phyloP scores from a whole-genome alignment of 192 early-diverging fungal species.

The Backusella liffmaniae region DNA sequence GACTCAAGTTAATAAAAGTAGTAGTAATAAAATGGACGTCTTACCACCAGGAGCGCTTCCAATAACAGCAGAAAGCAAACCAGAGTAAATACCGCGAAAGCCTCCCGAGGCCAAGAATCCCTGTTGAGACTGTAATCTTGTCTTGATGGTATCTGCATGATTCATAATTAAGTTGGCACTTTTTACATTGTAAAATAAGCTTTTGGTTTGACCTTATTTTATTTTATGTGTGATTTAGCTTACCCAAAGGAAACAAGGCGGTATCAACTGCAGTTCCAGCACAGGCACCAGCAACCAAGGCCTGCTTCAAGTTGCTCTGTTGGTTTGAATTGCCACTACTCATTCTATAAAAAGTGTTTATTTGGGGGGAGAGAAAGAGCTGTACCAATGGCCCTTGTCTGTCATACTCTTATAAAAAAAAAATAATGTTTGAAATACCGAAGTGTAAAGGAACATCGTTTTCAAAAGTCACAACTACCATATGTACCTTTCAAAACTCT shows the following conservation, averaged over 20 bases:
- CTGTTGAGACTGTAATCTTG: conserved; percentile 82
- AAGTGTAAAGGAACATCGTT: background rate
- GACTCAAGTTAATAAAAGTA: background rate
- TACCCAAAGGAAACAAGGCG: conserved; percentile 82
- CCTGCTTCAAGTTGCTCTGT: conserved; percentile 46
- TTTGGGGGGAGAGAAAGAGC: background rate
- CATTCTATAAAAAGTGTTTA: background rate
- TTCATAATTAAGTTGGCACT: background rate
- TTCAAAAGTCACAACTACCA: background rate
- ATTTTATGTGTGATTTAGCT: background rate
- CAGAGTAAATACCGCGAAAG: conserved; percentile 88
- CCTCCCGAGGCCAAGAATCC: conserved; percentile 87
- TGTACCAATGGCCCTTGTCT: background rate
- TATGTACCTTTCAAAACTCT: background rate
- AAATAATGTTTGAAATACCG: background rate
- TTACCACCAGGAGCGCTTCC: conserved; percentile 89
- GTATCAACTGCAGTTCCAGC: conserved; percentile 94
- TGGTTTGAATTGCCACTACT: conserved; percentile 8
- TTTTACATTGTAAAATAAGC: background rate
- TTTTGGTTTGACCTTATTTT: background rate
- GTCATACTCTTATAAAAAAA: background rate
- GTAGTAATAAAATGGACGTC: background rate
- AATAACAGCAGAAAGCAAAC: conserved; percentile 85
- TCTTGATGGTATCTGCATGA: conserved; percentile 88
- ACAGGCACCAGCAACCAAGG: conserved; percentile 73